These are phyloP conservation scores for Saccharum hybrid DNA, from an alignment of 202 grass and related monocot genomes.

Conservation along the genomic window DNA sequence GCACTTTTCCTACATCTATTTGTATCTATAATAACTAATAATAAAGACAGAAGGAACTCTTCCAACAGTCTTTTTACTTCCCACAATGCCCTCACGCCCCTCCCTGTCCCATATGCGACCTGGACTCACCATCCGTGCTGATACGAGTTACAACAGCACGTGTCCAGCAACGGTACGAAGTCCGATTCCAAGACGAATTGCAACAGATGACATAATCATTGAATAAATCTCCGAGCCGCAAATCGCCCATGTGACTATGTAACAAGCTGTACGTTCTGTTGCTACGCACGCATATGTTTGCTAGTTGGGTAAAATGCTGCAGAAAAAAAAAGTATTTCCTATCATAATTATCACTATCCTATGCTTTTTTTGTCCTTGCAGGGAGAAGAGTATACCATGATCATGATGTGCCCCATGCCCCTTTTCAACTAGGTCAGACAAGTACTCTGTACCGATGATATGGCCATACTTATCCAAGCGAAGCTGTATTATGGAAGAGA, in stretches of 20 bases:
- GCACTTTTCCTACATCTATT: conserved; percentile 1
- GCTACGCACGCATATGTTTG: background rate
- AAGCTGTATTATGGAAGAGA: conserved; percentile 60
- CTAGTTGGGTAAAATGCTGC: background rate
- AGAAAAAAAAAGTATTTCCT: conserved; percentile 6
- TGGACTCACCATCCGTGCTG: background rate
- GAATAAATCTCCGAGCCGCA: background rate
- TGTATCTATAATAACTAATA: background rate
- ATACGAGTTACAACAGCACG: background rate
- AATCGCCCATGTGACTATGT: background rate
- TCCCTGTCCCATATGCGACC: background rate
- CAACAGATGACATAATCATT: background rate
- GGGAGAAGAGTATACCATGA: conserved; percentile 65
- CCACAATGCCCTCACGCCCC: background rate
- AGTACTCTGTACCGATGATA: conserved; percentile 87
- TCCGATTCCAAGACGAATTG: background rate
- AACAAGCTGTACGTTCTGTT: background rate
- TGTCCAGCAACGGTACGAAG: background rate
- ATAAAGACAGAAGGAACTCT: background rate
- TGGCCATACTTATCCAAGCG: conserved; percentile 71
- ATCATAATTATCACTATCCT: background rate
- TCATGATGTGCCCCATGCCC: conserved; percentile 68
- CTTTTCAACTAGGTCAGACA: conserved; percentile 98
- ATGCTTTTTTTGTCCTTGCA: conserved; percentile 25
- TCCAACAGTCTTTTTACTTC: background rate